These are phyloP conservation scores for Exsudoporus floridanus DNA, from an alignment of 1,284 basidiomycete genomes.

Conservation along the genomic window DNA sequence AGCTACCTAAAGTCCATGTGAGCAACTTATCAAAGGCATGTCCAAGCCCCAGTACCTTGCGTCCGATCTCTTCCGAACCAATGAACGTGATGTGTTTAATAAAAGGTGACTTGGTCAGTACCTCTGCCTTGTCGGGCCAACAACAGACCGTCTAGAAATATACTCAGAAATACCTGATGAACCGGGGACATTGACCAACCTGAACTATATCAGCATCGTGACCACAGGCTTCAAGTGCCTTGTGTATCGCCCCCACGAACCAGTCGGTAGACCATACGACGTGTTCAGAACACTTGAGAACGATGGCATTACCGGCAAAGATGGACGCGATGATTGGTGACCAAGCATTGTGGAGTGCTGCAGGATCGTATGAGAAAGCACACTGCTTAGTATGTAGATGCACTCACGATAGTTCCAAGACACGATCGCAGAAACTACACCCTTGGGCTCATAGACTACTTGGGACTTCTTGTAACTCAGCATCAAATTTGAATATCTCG, in stretches of 20 bases:
- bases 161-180: slow-evolving; percentile 16
- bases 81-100: slow-evolving; percentile 90
- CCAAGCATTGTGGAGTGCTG: slow-evolving; percentile 90
- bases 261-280: slow-evolving; percentile 86
- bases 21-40: background rate
- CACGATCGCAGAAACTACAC: slow-evolving; percentile 89
- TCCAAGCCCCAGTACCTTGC: slow-evolving; percentile 55
- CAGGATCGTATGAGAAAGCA: slow-evolving; percentile 3
- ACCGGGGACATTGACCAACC: slow-evolving; percentile 34
- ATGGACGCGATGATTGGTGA: slow-evolving; percentile 90
- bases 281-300: slow-evolving; percentile 92
- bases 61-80: slow-evolving; percentile 88
- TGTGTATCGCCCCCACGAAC: slow-evolving; percentile 77
- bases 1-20: slow-evolving; percentile 56
- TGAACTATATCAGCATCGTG: slow-evolving; percentile 83
- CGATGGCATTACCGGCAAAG: slow-evolving; percentile 87
- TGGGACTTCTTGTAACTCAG: slow-evolving; percentile 83
- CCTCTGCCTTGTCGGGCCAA: slow-evolving; percentile 83
- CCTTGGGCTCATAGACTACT: slow-evolving; percentile 91
- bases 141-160: slow-evolving; percentile 71
- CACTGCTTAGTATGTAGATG: background rate
- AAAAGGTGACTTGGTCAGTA: slow-evolving; percentile 74
- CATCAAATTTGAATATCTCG: slow-evolving; percentile 70
- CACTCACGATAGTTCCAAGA: slow-evolving; percentile 90
- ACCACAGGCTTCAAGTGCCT: slow-evolving; percentile 75